Base-by-base conservation (phyloP, 176 grass and related monocot species). In the Phoenix dactylifera region DNA sequence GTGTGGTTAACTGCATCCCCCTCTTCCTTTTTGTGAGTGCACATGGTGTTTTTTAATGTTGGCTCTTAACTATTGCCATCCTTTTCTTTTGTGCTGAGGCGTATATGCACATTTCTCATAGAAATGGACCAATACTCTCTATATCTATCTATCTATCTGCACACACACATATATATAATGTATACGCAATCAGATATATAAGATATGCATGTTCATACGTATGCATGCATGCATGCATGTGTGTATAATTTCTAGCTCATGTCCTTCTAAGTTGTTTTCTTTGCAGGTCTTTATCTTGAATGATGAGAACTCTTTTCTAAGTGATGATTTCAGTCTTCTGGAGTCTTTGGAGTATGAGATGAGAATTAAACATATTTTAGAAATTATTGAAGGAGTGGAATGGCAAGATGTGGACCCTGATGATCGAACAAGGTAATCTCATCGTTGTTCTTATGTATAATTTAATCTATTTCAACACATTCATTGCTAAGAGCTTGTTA, bases 341-440 rank as follows among this genome's bases (percentile, higher is more conserved):
- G 93, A 97, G 66, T 88, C 87, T 60, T 75, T 97, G 52, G 93
- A 97, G 78, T 97, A 83, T 12, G 73, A 91, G 18, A 58, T 71
- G 7, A 77, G 88, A 82, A 87, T 78, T n/a, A 91, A 91, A 69
- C 77, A 91, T 70, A 80, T 97, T 63, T 72, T 76, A 82, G 87
- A 97, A 76, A 92, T 88, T 75, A 88, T 92, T 78, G 78, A 97
- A 77, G 75, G 79, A 68, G 79, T 85, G 16, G 76, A 91, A 18
- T 91, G 84, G 82, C 17, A 54, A 67, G 67, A 55, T 52, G 62
- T 97, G 69, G 93, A 97, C 54, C 93, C 93, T 62, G 93, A 91
- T 80, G 79, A 85, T 57, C 74, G 91, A 59, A 91, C 87, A 73
- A 91, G 87, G 93, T 91, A 85, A 80, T 65, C 39, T 54, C 35